These are phyloP conservation scores for Ustilago shanxiensis DNA, from an alignment of 1,284 basidiomycete genomes.

Conservation along the genomic window DNA sequence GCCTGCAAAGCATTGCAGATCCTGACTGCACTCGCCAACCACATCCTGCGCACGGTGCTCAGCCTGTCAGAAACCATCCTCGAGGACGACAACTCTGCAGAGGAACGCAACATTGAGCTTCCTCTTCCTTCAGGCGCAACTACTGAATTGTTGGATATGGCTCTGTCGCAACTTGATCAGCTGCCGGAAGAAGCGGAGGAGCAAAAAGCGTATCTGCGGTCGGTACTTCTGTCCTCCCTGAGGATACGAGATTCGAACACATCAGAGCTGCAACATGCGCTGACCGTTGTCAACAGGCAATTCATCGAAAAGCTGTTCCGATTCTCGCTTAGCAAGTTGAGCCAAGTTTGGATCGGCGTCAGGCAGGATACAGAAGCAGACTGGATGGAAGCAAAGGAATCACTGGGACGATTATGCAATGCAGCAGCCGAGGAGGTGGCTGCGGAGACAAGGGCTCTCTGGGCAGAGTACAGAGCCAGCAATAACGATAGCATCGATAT, in stretches of 20 bases:
- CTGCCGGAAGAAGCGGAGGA: slow-evolving; percentile 23
- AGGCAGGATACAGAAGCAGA: slow-evolving; percentile 1
- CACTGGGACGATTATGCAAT: slow-evolving; percentile 13
- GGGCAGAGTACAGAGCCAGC: slow-evolving; percentile 12
- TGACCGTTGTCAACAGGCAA: slow-evolving; percentile 6
- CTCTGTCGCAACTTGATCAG: slow-evolving; percentile 29
- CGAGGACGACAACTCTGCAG: slow-evolving; percentile 23
- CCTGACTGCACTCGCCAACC: slow-evolving; percentile 42
- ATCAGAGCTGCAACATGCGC: slow-evolving; percentile 1
- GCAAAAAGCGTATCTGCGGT: slow-evolving; percentile 20
- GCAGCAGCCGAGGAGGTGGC: slow-evolving; percentile 37
- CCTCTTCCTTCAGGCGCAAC: slow-evolving; percentile 6
- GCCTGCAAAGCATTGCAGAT: slow-evolving; percentile 33
- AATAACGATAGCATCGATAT: background rate
- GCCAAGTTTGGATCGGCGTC: slow-evolving; percentile 26
- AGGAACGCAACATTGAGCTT: slow-evolving; percentile 19
- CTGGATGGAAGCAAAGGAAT: slow-evolving; percentile 9
- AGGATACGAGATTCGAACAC: background rate
- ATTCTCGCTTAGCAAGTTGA: slow-evolving; percentile 21
- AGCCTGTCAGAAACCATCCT: slow-evolving; percentile 36
- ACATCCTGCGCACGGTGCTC: slow-evolving; percentile 29
- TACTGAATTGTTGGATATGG: slow-evolving; percentile 19
- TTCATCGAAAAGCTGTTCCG: slow-evolving; percentile 30
- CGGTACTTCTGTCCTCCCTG: slow-evolving; percentile 18
- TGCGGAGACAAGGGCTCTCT: slow-evolving; percentile 18